Evolutionary conservation across 1,139 yeast genomes (phyloP).

Genomic region (Suhomyces chickasaworum): DNA sequence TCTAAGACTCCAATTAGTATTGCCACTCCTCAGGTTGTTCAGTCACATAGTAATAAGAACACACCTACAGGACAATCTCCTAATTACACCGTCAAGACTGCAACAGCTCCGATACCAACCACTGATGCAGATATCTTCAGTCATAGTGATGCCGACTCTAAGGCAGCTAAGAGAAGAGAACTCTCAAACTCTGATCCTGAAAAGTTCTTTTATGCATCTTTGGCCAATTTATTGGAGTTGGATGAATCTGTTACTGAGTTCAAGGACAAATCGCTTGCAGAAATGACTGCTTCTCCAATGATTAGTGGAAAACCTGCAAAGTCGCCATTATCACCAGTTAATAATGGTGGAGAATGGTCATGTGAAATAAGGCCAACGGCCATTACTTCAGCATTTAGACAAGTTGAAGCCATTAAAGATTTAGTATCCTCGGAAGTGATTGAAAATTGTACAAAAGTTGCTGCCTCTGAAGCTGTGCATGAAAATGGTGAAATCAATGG

Average conservation of each 20-base stretch:
- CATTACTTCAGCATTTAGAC: constrained; percentile 49
- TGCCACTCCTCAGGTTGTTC: constrained; percentile 45
- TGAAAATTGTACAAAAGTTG: constrained; percentile 29
- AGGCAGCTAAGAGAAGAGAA: constrained; percentile 47
- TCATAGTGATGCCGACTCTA: constrained; percentile 31
- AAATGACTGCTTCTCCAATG: constrained; percentile 36
- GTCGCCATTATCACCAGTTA: constrained; percentile 40
- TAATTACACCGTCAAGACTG: constrained; percentile 22
- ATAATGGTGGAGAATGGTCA: constrained; percentile 39
- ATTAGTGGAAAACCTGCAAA: constrained; percentile 30
- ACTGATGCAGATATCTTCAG: constrained; percentile 28
- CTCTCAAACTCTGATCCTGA: constrained; percentile 50
- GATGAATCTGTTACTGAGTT: constrained; percentile 36
- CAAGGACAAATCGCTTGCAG: constrained; percentile 15
- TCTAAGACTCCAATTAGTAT: constrained; percentile 50
- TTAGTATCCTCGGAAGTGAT: constrained; percentile 34
- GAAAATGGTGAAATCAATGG: constrained; percentile 4
- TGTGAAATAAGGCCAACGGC: constrained; percentile 50
- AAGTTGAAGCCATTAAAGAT: constrained; percentile 41
- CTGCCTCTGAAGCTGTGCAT: constrained; percentile 14
- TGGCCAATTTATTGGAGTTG: constrained; percentile 52
- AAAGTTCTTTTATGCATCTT: constrained; percentile 51
- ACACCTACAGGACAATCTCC: constrained; percentile 48
- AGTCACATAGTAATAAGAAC: constrained; percentile 41
- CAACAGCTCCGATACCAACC: constrained; percentile 19